Evolutionary conservation across 2,329 filamentous ascomycete species (phyloP), one percentile per base, ranked within the genome.

Genomic region (Metarhizium brunneum): DNA sequence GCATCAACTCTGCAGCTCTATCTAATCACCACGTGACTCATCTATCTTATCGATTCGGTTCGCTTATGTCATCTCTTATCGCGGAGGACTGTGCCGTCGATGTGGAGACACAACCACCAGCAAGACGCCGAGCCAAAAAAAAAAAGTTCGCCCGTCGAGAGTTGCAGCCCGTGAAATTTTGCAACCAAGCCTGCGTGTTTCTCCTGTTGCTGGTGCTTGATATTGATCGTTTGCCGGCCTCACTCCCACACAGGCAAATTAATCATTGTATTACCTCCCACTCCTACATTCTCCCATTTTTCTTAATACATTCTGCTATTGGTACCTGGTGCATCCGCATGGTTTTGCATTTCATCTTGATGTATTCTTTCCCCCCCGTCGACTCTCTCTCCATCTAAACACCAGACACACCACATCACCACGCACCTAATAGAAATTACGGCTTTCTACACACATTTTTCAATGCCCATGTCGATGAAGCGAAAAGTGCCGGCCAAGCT

Each of bases 401-500:
- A 50, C 50, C 32, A 45, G 5, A 18, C 50, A 43, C 49, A 32
- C 38, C n/a, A 18, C 42, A 30, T 35, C 20, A 18, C 36, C 32
- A 29, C 47, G 45, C 30, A 50, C 6, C 13, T 47, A 18, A 25
- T 13, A 45, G 35, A 25, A n/a, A 13, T 36, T 52, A 49, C 35
- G 42, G 25, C 38, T 52, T 11, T 47, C 38, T 6, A 11, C 45
- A 48, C 25, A 48, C 45, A 6, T 32, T 20, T 43, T 32, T 56
- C 56, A 58, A 67, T 64, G 63, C 63, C 65, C 58, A 83, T 84
- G 78, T 81, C 82, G 58, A 79, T 81, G 48, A 86, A 83, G 70
- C 75, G 82, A 66, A 86, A 84, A 76, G 73, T 77, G 56, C 71
- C 80, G 58, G 74, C 76, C 59, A 79, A 79, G 70, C 73, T 86